phyloP scores from a whole-genome alignment of 768 basidiomycete genomes.

The Rhodosporidiobolus odoratus region DNA sequence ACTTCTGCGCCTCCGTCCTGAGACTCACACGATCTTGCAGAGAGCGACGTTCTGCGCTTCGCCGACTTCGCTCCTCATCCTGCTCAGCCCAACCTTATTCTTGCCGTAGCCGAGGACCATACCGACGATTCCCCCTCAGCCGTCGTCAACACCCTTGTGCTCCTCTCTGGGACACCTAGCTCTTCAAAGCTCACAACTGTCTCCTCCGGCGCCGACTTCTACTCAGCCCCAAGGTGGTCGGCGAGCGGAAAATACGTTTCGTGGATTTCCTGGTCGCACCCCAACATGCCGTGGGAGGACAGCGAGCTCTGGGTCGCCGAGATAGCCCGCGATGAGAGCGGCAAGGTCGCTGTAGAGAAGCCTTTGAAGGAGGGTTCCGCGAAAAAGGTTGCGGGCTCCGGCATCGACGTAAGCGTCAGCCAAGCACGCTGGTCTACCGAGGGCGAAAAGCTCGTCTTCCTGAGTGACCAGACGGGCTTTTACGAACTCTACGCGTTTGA shows the following conservation, averaged over 20 bases:
- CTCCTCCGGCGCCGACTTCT: conserved; percentile 64
- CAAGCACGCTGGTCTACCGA: conserved; percentile 58
- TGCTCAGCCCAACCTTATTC: conserved; percentile 53
- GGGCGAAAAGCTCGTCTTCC: conserved; percentile 59
- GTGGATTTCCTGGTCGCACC: conserved; percentile 67
- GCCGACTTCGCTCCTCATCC: conserved; percentile 63
- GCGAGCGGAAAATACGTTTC: conserved; percentile 57
- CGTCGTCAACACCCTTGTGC: conserved; percentile 57
- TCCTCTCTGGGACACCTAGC: conserved; percentile 52
- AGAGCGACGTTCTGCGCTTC: conserved; percentile 57
- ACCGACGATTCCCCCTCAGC: conserved; percentile 54
- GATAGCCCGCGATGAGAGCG: conserved; percentile 42
- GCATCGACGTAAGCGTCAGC: conserved; percentile 53
- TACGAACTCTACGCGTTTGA: conserved; percentile 62
- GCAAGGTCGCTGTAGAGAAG: background rate
- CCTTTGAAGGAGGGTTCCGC: conserved; percentile 45
- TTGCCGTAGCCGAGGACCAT: conserved; percentile 68
- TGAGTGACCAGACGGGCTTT: conserved; percentile 62
- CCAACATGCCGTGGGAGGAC: conserved; percentile 70
- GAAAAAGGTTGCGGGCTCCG: conserved; percentile 52
- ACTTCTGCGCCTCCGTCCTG: background rate
- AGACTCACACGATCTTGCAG: conserved; percentile 40
- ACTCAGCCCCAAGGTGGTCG: conserved; percentile 59
- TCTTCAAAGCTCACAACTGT: conserved; percentile 53
- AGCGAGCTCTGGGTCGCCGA: conserved; percentile 56